A percentile compares a stretch with the other conserved stretches of the same genome.
These are phyloP conservation scores for Starmerella khaoyaiensis DNA, from an alignment of 805 yeast species.

Conservation along the genomic window DNA sequence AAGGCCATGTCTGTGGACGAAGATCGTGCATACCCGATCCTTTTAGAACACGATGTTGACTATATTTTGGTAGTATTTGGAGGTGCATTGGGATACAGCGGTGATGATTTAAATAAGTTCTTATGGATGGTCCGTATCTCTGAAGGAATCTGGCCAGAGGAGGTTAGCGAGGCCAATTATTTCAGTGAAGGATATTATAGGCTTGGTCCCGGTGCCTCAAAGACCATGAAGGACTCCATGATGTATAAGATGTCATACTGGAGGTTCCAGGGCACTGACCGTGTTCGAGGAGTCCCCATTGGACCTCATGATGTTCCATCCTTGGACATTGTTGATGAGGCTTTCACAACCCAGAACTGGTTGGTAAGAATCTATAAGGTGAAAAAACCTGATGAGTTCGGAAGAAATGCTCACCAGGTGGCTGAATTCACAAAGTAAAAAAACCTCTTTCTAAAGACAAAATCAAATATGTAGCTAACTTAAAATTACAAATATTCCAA, in stretches of 20 bases:
- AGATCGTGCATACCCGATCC: slow-evolving; percentile 74
- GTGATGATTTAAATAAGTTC: slow-evolving; percentile 93
- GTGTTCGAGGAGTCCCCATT: slow-evolving; percentile 78
- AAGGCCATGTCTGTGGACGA: slow-evolving; percentile 91
- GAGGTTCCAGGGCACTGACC: slow-evolving; percentile 61
- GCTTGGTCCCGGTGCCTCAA: slow-evolving; percentile 69
- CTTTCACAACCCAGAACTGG: slow-evolving; percentile 92
- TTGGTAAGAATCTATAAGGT: slow-evolving; percentile 87
- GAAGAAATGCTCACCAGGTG: slow-evolving; percentile 41
- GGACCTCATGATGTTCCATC: slow-evolving; percentile 36
- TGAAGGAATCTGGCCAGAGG: slow-evolving; percentile 99
- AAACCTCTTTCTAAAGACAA: background rate
- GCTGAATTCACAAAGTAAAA: slow-evolving; percentile 9
- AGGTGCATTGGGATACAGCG: slow-evolving; percentile 82
- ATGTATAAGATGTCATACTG: slow-evolving; percentile 93
- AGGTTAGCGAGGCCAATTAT: slow-evolving; percentile 69
- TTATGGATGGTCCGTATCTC: slow-evolving; percentile 98
- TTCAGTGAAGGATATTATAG: slow-evolving; percentile 84
- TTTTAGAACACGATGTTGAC: slow-evolving; percentile 86
- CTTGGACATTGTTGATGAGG: slow-evolving; percentile 79
- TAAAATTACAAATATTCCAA: too few relatives aligned
- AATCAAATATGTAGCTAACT: slow-evolving; percentile 1
- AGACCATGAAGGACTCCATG: slow-evolving; percentile 75
- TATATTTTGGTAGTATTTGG: slow-evolving; percentile 89
- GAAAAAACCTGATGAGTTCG: slow-evolving; percentile 75